These are phyloP conservation scores for Knufia petricola DNA, from an alignment of 2,329 filamentous ascomycete species.

Conservation along the genomic window DNA sequence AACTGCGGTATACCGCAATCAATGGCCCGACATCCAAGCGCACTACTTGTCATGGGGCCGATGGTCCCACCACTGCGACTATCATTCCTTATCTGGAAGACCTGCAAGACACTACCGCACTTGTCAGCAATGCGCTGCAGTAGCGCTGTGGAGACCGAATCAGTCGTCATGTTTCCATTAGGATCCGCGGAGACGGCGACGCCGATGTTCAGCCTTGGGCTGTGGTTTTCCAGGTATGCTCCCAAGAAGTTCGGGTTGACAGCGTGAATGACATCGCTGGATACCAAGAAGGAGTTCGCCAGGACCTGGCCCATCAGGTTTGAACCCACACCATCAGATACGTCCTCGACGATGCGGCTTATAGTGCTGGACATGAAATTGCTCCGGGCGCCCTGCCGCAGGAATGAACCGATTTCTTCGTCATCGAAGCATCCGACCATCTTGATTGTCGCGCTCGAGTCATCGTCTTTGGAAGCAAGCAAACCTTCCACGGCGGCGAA, in stretches of 20 bases:
- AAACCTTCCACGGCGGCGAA: constrained; percentile 83
- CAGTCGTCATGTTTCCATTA: constrained; percentile 95
- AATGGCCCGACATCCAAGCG: constrained; percentile 70
- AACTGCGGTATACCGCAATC: constrained; percentile 86
- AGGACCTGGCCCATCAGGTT: constrained; percentile 69
- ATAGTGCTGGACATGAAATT: constrained; percentile 79
- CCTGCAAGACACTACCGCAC: constrained; percentile 61
- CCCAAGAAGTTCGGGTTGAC: constrained; percentile 88
- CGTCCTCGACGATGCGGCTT: constrained; percentile 64
- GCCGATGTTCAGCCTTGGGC: constrained; percentile 80
- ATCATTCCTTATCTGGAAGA: constrained; percentile 94
- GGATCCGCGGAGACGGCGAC: constrained; percentile 70
- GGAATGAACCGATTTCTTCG: constrained; percentile 85
- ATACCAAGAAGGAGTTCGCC: constrained; percentile 84
- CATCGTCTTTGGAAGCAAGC: constrained; percentile 51
- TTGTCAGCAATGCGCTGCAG: constrained; percentile 70
- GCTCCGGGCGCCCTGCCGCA: constrained; percentile 78
- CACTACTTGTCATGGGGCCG: constrained; percentile 77
- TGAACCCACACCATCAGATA: constrained; percentile 33
- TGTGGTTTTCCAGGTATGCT: constrained; percentile 74
- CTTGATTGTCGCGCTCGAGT: constrained; percentile 60
- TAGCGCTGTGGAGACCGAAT: constrained; percentile 73
- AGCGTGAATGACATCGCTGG: constrained; percentile 86
- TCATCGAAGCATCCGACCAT: constrained; percentile 92
- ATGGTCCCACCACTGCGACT: constrained; percentile 82